These are phyloP conservation scores for Apophysomyces variabilis DNA, from an alignment of 371 early-diverging fungal genomes.

Conservation along the genomic window DNA sequence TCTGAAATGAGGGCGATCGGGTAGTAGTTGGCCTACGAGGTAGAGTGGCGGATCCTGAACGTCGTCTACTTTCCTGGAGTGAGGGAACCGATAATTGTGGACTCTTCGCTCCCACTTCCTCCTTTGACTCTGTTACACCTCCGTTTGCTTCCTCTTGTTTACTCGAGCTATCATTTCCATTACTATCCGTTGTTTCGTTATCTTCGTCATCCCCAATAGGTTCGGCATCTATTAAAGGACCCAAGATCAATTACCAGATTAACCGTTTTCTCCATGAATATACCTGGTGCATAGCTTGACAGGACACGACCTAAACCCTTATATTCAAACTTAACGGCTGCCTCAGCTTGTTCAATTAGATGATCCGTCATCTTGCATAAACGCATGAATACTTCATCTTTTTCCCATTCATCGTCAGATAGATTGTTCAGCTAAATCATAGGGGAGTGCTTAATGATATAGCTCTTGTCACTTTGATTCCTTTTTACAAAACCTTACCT, in stretches of 20 bases:
- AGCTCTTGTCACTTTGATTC: neutral
- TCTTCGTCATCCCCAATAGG: slow-evolving; percentile 11
- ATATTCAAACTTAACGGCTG: slow-evolving; percentile 45
- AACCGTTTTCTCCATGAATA: slow-evolving; percentile 3
- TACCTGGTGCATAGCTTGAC: slow-evolving; percentile 28
- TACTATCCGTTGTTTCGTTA: neutral
- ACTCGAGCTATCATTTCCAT: neutral
- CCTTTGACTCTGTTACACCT: neutral
- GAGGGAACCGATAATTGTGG: neutral
- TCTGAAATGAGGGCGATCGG: neutral
- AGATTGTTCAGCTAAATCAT: neutral
- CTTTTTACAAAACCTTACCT: neutral
- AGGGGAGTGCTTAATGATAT: too few relatives aligned
- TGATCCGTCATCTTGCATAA: slow-evolving; percentile 42
- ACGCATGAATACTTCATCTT: slow-evolving; percentile 44
- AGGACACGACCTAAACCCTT: slow-evolving; percentile 46
- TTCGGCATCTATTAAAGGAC: neutral
- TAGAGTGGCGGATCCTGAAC: neutral
- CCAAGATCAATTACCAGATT: neutral
- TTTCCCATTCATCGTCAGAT: slow-evolving; percentile 46
- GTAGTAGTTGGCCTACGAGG: neutral
- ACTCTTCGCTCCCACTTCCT: neutral
- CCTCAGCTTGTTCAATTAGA: slow-evolving; percentile 46
- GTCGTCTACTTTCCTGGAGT: neutral
- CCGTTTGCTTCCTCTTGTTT: neutral